A percentile compares a stretch with the other conserved stretches of the same genome.
Evolutionary conservation across 2,329 filamentous ascomycete species (phyloP).

Genomic region (Rhytidhysteron rufulum): DNA sequence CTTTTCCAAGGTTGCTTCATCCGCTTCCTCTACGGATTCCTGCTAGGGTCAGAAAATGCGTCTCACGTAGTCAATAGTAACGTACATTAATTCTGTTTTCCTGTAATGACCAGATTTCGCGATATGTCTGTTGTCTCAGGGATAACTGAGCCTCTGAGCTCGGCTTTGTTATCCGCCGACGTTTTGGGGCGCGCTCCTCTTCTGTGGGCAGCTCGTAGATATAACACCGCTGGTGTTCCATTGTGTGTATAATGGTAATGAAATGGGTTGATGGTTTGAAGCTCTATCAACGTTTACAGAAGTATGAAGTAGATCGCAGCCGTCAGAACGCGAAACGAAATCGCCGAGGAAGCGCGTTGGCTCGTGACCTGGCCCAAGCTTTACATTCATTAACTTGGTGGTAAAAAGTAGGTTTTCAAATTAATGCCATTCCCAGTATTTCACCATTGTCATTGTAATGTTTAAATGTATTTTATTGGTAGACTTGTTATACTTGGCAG

Average conservation of each 20-base stretch:
- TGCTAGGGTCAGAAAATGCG: slow-evolving; percentile 15
- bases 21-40: slow-evolving; percentile 36
- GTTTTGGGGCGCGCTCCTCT: slow-evolving; percentile 38
- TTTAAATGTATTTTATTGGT: too few relatives aligned
- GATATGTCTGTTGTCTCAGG: slow-evolving; percentile 58
- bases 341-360: background rate
- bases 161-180: slow-evolving; percentile 32
- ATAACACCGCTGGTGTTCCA: slow-evolving; percentile 50
- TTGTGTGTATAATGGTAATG: slow-evolving; percentile 13
- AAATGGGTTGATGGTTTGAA: background rate
- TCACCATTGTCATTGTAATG: too few relatives aligned
- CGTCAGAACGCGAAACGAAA: background rate
- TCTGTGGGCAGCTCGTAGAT: slow-evolving; percentile 37
- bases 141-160: slow-evolving; percentile 19
- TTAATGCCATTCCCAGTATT: too few relatives aligned
- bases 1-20: slow-evolving; percentile 36
- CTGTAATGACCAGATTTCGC: slow-evolving; percentile 61
- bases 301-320: background rate
- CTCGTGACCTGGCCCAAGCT: slow-evolving; percentile 1
- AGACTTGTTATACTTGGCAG: too few relatives aligned
- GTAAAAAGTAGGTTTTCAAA: too few relatives aligned
- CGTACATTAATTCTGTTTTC: slow-evolving; percentile 60
- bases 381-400: too few relatives aligned
- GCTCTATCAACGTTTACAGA: background rate
- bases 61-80: background rate